Percentiles rank a stretch among this genome's conserved stretches.
Evolutionary conservation across 441 rosid genomes (phyloP).

Genomic region (Raphanus hybrid): DNA sequence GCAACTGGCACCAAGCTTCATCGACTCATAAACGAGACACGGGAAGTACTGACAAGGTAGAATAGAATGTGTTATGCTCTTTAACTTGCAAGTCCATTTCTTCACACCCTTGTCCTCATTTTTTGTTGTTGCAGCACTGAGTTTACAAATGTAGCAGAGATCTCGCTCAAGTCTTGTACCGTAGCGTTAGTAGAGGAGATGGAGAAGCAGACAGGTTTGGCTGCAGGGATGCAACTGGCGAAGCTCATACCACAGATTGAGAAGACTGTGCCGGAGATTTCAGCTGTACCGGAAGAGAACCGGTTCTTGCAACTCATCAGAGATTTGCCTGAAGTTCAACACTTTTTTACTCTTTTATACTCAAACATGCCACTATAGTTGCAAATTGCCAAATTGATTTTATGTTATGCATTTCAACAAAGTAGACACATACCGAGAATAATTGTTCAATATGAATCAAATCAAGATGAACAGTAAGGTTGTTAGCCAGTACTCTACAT

Average conservation of each 20-base stretch:
- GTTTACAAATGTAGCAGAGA: conserved; percentile 53
- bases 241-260: conserved; percentile 75
- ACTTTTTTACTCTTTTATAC: conserved; percentile 83
- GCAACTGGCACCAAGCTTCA: conserved; percentile 56
- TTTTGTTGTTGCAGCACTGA: conserved; percentile 58
- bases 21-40: conserved; percentile 77
- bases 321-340: conserved; percentile 62
- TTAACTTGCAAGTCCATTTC: not conserved
- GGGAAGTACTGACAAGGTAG: conserved; percentile 77
- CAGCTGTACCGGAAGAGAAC: conserved; percentile 62
- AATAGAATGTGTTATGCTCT: conserved; percentile 25
- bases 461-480: conserved; percentile 71
- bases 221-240: conserved; percentile 68
- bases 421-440: not conserved
- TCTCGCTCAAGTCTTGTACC: conserved; percentile 56
- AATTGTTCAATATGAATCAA: conserved; percentile 26
- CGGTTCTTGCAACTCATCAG: conserved; percentile 54
- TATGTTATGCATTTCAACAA: not conserved
- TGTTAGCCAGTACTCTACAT: conserved; percentile 86
- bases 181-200: conserved; percentile 55
- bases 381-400: conserved; percentile 20
- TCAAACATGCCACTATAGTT: conserved; percentile 55
- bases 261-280: conserved; percentile 53
- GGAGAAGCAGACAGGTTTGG: conserved; percentile 48
- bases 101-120: not conserved